Conservation (phyloP, 2,329 filamentous ascomycete genomes). For the Botrytis paeoniae region DNA sequence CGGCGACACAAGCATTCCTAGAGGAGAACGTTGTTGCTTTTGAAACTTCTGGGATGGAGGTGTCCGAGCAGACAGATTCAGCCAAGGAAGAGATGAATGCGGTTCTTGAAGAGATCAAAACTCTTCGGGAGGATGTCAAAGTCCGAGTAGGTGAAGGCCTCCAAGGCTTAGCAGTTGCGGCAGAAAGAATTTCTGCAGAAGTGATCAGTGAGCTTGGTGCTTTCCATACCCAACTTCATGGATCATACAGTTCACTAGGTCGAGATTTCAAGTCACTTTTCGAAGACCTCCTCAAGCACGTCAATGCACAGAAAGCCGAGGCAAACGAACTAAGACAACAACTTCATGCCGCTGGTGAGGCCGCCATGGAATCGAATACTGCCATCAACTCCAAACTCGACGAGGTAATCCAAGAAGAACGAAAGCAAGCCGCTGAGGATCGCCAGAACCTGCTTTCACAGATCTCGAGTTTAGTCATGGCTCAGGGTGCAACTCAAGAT, state of each 20-base stretch:
- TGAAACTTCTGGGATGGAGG: conserved; percentile 62
- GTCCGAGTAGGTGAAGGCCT: conserved; percentile 79
- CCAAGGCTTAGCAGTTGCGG: conserved; percentile 76
- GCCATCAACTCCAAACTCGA: conserved; percentile 65
- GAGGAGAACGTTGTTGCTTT: conserved; percentile 67
- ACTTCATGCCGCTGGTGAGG: conserved; percentile 65
- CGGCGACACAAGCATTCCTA: conserved; percentile 66
- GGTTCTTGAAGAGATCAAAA: conserved; percentile 89
- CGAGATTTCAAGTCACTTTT: conserved; percentile 85
- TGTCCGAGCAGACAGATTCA: conserved; percentile 63
- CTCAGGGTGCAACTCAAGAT: conserved; percentile 72
- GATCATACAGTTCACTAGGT: conserved; percentile 79
- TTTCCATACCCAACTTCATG: conserved; percentile 81
- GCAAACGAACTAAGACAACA: conserved; percentile 70
- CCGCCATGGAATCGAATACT: conserved; percentile 65
- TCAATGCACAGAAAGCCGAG: conserved; percentile 74
- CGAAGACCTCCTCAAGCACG: conserved; percentile 71
- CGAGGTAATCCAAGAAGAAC: conserved; percentile 72
- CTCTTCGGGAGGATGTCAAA: conserved; percentile 85
- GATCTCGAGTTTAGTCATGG: conserved; percentile 72
- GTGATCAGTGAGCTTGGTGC: conserved; percentile 79
- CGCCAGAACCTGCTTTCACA: conserved; percentile 71
- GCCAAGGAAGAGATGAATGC: conserved; percentile 84
- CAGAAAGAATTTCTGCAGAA: conserved; percentile 84
- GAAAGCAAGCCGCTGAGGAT: conserved; percentile 68